A percentile compares a stretch with the other conserved stretches of the same genome.
Evolutionary conservation across 768 basidiomycete genomes (phyloP).

Genomic region (Tylopilus subfusipes): DNA sequence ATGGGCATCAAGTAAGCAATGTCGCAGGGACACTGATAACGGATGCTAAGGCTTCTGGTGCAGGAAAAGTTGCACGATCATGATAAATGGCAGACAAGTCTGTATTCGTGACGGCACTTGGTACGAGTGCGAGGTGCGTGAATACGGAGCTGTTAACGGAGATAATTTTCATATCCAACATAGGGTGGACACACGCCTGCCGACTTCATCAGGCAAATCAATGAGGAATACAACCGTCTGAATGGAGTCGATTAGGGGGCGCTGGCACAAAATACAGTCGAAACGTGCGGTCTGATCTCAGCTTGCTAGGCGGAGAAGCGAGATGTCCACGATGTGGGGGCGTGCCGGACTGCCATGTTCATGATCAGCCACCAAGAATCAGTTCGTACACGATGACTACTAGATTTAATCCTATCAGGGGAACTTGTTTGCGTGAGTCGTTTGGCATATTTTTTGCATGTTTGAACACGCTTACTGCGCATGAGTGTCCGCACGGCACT

Average conservation of each 20-base stretch:
- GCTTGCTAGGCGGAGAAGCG: conserved; percentile 13
- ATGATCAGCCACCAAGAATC: conserved; percentile 51
- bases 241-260: conserved; percentile 39
- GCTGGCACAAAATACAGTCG: conserved; percentile 6
- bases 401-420: conserved; percentile 84
- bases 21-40: background rate
- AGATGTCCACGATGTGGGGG: conserved; percentile 12
- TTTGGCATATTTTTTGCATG: conserved; percentile 9
- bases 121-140: conserved; percentile 73
- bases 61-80: conserved; percentile 84
- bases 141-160: conserved; percentile 20
- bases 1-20: conserved; percentile 55
- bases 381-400: conserved; percentile 86
- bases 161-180: conserved; percentile 23
- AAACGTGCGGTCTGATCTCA: conserved; percentile 6
- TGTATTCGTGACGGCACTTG: conserved; percentile 77
- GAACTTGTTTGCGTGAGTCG: conserved; percentile 57
- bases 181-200: conserved; percentile 69
- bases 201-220: conserved; percentile 78
- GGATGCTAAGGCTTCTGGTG: conserved; percentile 7
- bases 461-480: conserved; percentile 71
- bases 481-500: conserved; percentile 94
- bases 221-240: conserved; percentile 64
- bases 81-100: conserved; percentile 64
- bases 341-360: conserved; percentile 15